A percentile compares a stretch with the other conserved stretches of the same genome.
Conservation (phyloP, 1,284 basidiomycete species). For the Pyrrhoderma lamaoense region DNA sequence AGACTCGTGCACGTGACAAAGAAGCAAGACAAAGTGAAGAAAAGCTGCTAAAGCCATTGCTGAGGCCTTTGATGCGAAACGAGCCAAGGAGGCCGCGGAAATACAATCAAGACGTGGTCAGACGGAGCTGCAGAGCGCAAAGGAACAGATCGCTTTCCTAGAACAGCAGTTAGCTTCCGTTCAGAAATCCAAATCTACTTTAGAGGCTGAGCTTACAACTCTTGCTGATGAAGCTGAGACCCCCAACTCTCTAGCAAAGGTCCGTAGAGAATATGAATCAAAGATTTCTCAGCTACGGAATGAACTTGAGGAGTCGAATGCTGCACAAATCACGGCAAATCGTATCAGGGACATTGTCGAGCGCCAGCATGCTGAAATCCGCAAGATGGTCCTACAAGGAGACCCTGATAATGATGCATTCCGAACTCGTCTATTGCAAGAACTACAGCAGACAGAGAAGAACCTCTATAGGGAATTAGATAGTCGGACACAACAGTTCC, state of each 20-base stretch:
- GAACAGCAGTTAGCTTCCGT: conserved; percentile 43
- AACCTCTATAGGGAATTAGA: conserved; percentile 53
- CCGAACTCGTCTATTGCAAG: conserved; percentile 58
- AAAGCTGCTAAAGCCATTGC: conserved; percentile 51
- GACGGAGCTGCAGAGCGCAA: conserved; percentile 47
- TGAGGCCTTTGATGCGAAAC: conserved; percentile 59
- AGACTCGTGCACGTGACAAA: conserved; percentile 38
- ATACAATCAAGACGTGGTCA: conserved; percentile 51
- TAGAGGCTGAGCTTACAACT: conserved; percentile 63
- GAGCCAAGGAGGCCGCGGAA: conserved; percentile 57
- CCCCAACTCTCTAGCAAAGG: conserved; percentile 48
- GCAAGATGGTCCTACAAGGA: conserved; percentile 52
- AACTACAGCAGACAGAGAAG: conserved; percentile 60
- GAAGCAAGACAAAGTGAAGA: conserved; percentile 29
- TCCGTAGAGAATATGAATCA: conserved; percentile 60
- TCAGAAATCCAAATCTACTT: conserved; percentile 56
- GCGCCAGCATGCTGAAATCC: conserved; percentile 63
- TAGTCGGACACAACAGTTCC: conserved; percentile 23
- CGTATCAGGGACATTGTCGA: conserved; percentile 59
- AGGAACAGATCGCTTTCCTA: conserved; percentile 47
- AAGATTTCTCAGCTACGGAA: conserved; percentile 60
- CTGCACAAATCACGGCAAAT: conserved; percentile 41
- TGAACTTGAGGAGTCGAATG: conserved; percentile 51
- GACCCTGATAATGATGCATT: conserved; percentile 55
- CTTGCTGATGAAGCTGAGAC: conserved; percentile 55